A percentile compares a stretch with the other conserved stretches of the same genome.
Evolutionary conservation across 108 stramenopile genomes (phyloP).

Genomic region (Bacterosira constricta): DNA sequence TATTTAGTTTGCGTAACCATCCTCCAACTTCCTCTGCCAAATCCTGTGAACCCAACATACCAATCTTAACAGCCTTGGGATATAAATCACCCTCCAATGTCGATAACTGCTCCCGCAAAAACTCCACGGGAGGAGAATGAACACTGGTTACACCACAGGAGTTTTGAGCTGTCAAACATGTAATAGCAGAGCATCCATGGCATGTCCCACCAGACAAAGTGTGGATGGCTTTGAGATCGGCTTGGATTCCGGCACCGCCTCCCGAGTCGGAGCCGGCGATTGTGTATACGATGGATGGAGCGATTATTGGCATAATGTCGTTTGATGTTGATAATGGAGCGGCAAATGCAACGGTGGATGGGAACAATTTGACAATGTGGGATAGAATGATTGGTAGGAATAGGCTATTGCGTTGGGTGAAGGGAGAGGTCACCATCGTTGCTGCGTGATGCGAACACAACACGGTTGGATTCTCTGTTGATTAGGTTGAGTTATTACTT

Average conservation of each 20-base stretch:
- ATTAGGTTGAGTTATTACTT: too few relatives aligned
- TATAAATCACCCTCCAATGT: slow-evolving; percentile 76
- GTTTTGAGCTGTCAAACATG: slow-evolving; percentile 90
- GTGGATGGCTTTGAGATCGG: slow-evolving; percentile 90
- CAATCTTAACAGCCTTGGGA: slow-evolving; percentile 87
- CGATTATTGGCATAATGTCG: neutral
- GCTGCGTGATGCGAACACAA: too few relatives aligned
- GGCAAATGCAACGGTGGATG: slow-evolving; percentile 2
- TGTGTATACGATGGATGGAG: slow-evolving; percentile 88
- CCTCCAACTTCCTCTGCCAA: slow-evolving; percentile 71
- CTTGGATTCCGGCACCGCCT: slow-evolving; percentile 96
- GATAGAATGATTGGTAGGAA: neutral
- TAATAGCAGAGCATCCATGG: slow-evolving; percentile 93
- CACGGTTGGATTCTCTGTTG: too few relatives aligned
- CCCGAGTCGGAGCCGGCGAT: slow-evolving; percentile 96
- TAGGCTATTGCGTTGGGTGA: neutral
- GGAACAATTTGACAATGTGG: neutral
- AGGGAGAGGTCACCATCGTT: neutral
- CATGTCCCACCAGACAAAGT: slow-evolving; percentile 60
- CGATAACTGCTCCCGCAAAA: slow-evolving; percentile 65
- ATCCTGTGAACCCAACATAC: slow-evolving; percentile 85
- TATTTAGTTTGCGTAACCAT: slow-evolving; percentile 54
- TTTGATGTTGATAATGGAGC: neutral
- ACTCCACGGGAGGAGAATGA: slow-evolving; percentile 61
- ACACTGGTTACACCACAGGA: slow-evolving; percentile 75